These are phyloP conservation scores for Coemansia sp. DNA, from an alignment of 192 early-diverging fungal genomes.

Conservation along the genomic window DNA sequence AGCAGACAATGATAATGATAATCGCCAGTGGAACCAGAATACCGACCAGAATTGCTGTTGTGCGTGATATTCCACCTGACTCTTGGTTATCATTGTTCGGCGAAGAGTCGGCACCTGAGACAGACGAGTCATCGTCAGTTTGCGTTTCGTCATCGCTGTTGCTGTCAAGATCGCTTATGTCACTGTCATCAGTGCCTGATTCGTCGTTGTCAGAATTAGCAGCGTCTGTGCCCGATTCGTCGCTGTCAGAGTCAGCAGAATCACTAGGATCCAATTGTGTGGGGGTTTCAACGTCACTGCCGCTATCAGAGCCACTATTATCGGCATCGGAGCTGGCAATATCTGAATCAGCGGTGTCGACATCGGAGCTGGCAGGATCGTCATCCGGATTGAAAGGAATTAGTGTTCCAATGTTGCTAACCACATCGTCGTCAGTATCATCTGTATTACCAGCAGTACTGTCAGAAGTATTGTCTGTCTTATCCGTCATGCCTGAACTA, in stretches of 20 bases:
- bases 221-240: neutral
- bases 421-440: neutral
- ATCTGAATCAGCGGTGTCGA: neutral
- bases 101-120: conserved; percentile 6
- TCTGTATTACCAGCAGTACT: neutral
- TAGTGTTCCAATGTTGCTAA: neutral
- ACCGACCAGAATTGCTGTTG: conserved; percentile 24
- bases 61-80: conserved; percentile 26
- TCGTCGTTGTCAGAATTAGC: neutral
- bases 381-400: neutral
- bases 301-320: neutral
- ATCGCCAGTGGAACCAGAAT: conserved; percentile 26
- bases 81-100: conserved; percentile 8
- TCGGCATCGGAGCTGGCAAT: neutral
- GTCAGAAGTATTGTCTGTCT: neutral
- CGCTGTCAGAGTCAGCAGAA: neutral
- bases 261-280: neutral
- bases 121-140: neutral
- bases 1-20: conserved; percentile 19
- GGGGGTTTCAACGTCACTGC: neutral
- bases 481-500: neutral
- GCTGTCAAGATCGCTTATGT: neutral
- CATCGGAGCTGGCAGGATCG: neutral
- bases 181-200: neutral
- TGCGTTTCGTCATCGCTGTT: conserved; percentile 1